These are phyloP conservation scores for Cucurbita argyrosperma DNA, from an alignment of 306 rosid species.

Conservation along the genomic window DNA sequence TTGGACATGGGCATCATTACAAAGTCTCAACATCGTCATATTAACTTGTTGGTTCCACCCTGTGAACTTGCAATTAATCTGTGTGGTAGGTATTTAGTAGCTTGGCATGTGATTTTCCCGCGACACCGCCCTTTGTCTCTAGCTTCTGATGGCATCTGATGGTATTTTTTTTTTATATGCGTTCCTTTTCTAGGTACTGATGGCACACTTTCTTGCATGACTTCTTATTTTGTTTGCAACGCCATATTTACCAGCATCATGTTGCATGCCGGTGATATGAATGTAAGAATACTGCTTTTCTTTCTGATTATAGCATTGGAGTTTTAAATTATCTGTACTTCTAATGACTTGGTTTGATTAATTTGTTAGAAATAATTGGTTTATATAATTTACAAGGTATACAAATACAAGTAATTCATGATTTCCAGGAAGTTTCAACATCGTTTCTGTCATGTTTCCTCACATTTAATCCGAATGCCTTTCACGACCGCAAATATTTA, in stretches of 20 bases:
- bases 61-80: conserved; percentile 74
- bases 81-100: conserved; percentile 45
- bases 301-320: neutral
- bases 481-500: neutral
- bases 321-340: neutral
- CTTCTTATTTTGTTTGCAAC: conserved; percentile 71
- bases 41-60: conserved; percentile 59
- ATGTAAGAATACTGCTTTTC: conserved; percentile 36
- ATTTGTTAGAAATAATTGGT: neutral
- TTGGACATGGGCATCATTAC: conserved; percentile 38
- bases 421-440: neutral
- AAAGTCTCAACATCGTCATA: conserved; percentile 36
- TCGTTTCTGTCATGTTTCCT: neutral
- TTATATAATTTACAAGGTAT: neutral
- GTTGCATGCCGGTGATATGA: conserved; percentile 51
- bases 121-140: neutral
- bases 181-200: conserved; percentile 51
- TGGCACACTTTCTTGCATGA: conserved; percentile 65
- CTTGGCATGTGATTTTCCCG: neutral
- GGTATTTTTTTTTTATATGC: neutral
- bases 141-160: neutral
- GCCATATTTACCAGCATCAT: conserved; percentile 65
- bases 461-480: neutral
- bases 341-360: neutral
- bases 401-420: neutral